A percentile compares a stretch with the other conserved stretches of the same genome.
Conservation (phyloP, 768 basidiomycete genomes). For the Tylopilus rubrobrunneus region DNA sequence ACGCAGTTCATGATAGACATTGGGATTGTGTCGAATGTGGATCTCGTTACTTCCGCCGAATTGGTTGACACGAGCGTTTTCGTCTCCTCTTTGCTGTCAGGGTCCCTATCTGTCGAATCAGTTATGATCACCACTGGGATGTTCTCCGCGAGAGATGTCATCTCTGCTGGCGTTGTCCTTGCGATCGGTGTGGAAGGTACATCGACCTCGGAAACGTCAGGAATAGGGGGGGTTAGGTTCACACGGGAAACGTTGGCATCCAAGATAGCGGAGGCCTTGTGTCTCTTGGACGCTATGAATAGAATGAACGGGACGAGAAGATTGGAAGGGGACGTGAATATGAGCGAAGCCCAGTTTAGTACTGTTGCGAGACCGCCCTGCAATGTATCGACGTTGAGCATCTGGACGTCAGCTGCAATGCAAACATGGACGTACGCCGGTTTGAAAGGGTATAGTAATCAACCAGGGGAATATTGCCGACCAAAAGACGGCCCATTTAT, state of each 20-base stretch:
- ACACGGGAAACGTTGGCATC: slow-evolving; percentile 9
- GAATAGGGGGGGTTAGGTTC: background rate
- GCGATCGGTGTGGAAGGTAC: background rate
- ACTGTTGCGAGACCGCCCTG: slow-evolving; percentile 15
- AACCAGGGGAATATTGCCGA: slow-evolving; percentile 23
- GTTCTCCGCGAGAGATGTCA: background rate
- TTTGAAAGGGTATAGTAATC: slow-evolving; percentile 24
- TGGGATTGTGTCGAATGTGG: slow-evolving; percentile 5
- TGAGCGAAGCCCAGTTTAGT: slow-evolving; percentile 24
- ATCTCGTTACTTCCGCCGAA: background rate
- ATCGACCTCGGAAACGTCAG: background rate
- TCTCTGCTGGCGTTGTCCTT: background rate
- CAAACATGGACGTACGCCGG: slow-evolving; percentile 12
- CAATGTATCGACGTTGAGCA: background rate
- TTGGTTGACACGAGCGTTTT: slow-evolving; percentile 7
- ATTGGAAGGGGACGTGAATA: slow-evolving; percentile 22
- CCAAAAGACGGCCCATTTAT: slow-evolving; percentile 22
- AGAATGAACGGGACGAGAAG: slow-evolving; percentile 22
- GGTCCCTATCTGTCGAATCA: slow-evolving; percentile 5
- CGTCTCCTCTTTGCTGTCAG: background rate
- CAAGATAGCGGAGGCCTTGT: slow-evolving; percentile 18
- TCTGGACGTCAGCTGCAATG: background rate
- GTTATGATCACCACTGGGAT: slow-evolving; percentile 20
- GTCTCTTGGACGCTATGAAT: slow-evolving; percentile 18
- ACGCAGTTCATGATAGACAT: slow-evolving; percentile 19